Base-by-base conservation (phyloP, 805 yeast species). In the Candida silvicultrix region DNA sequence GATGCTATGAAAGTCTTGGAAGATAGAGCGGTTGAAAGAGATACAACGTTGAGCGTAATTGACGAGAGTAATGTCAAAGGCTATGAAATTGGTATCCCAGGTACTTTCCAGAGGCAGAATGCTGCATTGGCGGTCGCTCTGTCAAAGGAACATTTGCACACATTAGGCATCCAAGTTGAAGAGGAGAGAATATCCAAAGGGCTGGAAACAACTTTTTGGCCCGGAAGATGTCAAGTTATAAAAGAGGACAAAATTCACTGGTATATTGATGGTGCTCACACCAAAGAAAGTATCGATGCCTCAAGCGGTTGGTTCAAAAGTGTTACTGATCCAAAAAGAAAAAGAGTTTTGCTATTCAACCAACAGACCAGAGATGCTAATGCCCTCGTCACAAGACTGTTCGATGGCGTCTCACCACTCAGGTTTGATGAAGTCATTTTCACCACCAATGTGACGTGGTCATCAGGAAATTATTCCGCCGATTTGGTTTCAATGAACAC, bases 211-310 rank as follows among this genome's bases (percentile, higher is more conserved):
- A 85, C 95, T 1, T 67, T 72, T 40, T 94, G 98, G 97, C 94
- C 94, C n/a, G 99, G 99, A 1, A 73, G 99, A 55, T 92, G 98
- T 56, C 97, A 95, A 66, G 73, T 80, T 2, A 64, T 88, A 28
- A 65, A 67, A 15, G 67, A 69, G 21, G 68, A 62, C 2, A 62
- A 66, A 3, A 65, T 83, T 16, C 77, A 75, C n/a, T 94, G 97
- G 96, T 82, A 68, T 52, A 66, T 92, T 15, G 99, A 94, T 66
- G 99, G 99, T 18, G 98, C 99, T 0, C 99, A 94, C 57, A 94
- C 99, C 0, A 68, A 75, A 40, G 99, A 94, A 58, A 86, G 96
- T 48, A 77, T 95, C 21, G 71, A 72, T 28, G 95, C 82, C n/a
- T 86, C 97, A 0, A 74, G 92, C 0, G 67, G 65, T 10, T 94